phyloP scores from a whole-genome alignment of 352 stramenopile species.

The Plasmopara muralis region DNA sequence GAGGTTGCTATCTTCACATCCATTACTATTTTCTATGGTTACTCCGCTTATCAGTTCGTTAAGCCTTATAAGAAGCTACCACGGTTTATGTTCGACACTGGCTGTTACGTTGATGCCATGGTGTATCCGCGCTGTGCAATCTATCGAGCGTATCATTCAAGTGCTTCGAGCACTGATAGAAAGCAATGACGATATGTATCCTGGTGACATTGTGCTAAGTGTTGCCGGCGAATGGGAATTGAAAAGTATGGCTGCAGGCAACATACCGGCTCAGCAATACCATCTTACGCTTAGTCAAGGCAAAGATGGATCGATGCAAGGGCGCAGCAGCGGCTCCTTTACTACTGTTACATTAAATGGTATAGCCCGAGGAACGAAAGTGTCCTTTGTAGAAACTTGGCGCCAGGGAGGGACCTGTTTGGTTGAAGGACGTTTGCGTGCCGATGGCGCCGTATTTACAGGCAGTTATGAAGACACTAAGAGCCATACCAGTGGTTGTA shows the following conservation, averaged over 20 bases:
- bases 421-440: conserved; percentile 67
- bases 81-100: conserved; percentile 57
- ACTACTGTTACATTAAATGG: conserved; percentile 77
- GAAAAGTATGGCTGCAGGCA: conserved; percentile 81
- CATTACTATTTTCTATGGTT: conserved; percentile 54
- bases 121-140: conserved; percentile 62
- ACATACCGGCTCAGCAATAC: conserved; percentile 84
- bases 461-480: conserved; percentile 85
- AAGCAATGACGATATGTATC: conserved; percentile 19
- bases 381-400: conserved; percentile 84
- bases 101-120: conserved; percentile 73
- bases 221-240: conserved; percentile 82
- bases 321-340: conserved; percentile 73
- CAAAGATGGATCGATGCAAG: conserved; percentile 51
- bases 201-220: conserved; percentile 43
- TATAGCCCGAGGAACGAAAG: conserved; percentile 65
- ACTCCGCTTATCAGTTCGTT: conserved; percentile 60
- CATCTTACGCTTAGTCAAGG: conserved; percentile 69
- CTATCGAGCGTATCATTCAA: conserved; percentile 58
- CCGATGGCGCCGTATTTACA: conserved; percentile 63
- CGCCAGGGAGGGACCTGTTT: conserved; percentile 82
- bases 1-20: conserved; percentile 33
- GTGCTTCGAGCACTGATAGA: conserved; percentile 30
- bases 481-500: conserved; percentile 78
- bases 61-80: conserved; percentile 58